A percentile compares a stretch with the other conserved stretches of the same genome.
phyloP scores from a whole-genome alignment of 495 filamentous ascomycete genomes.

The Schizothecium vesticola region DNA sequence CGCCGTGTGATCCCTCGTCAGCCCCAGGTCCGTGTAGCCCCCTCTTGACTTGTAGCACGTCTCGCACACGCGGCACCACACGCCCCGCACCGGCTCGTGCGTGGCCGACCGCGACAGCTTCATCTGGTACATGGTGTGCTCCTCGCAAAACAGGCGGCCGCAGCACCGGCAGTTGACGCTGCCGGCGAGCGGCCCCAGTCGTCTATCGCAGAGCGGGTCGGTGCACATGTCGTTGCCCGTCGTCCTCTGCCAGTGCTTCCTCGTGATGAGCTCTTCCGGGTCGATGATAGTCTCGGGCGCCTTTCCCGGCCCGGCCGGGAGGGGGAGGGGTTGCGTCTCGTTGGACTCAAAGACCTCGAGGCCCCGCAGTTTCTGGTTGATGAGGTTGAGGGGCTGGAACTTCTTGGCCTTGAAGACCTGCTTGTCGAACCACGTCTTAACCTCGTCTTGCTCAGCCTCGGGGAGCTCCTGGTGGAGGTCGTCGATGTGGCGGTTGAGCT shows the following conservation, averaged over 20 bases:
- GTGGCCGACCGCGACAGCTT: conserved; percentile 85
- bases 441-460: conserved; percentile 88
- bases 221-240: conserved; percentile 72
- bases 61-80: conserved; percentile 94
- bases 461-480: conserved; percentile 92
- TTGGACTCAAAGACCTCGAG: conserved; percentile 97
- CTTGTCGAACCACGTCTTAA: conserved; percentile 95
- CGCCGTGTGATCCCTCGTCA: conserved; percentile 62
- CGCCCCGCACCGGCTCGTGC: conserved; percentile 85
- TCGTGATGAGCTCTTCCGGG: conserved; percentile 82
- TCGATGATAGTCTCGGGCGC: conserved; percentile 50
- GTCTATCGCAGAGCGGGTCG: conserved; percentile 78
- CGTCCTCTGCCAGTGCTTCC: conserved; percentile 80
- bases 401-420: conserved; percentile 94
- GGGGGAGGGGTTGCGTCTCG: conserved; percentile 43
- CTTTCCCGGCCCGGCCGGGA: conserved; percentile 24
- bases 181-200: conserved; percentile 70
- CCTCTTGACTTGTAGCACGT: conserved; percentile 96
- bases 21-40: conserved; percentile 87
- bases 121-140: conserved; percentile 99
- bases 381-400: conserved; percentile 81
- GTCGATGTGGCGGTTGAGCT: conserved; percentile 93
- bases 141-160: conserved; percentile 90
- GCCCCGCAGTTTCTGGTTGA: conserved; percentile 94
- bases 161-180: conserved; percentile 90